Evolutionary conservation across 345 rosid genomes (phyloP).

Genomic region (Eucalyptus virginea): DNA sequence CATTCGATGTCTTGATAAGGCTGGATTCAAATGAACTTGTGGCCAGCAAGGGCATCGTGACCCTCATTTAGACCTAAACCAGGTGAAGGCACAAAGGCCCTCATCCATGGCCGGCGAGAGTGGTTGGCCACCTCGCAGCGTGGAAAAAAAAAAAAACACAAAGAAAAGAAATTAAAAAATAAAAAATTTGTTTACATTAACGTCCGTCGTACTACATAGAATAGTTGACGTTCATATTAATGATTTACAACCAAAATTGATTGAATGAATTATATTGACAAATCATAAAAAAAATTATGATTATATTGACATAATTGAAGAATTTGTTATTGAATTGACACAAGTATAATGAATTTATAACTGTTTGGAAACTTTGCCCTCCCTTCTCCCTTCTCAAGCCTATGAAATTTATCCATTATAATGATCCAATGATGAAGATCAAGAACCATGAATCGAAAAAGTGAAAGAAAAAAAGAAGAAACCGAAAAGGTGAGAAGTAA

Average conservation of each 20-base stretch:
- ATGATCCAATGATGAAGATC: neutral
- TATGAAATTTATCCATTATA: neutral
- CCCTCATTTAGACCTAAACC: neutral
- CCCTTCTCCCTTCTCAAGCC: neutral
- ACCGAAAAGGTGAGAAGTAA: neutral
- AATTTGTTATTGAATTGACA: too few relatives aligned
- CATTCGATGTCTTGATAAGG: neutral
- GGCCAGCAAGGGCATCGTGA: too few relatives aligned
- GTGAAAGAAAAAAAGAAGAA: neutral
- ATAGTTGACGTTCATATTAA: fast-evolving
- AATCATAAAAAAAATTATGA: fast-evolving
- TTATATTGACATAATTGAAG: fast-evolving
- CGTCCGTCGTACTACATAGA: fast-evolving
- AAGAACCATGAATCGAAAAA: neutral
- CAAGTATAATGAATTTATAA: too few relatives aligned
- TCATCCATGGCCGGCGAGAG: neutral
- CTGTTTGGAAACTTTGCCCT: neutral
- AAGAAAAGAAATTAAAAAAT: too few relatives aligned
- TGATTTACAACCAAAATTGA: fast-evolving
- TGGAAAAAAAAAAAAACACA: fast-evolving
- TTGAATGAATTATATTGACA: fast-evolving
- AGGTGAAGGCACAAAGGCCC: fast-evolving
- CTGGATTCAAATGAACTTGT: neutral
- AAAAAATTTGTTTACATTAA: fast-evolving
- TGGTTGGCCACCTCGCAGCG: fast-evolving